Conservation (phyloP, 495 filamentous ascomycete genomes). For the Peziza echinospora region DNA sequence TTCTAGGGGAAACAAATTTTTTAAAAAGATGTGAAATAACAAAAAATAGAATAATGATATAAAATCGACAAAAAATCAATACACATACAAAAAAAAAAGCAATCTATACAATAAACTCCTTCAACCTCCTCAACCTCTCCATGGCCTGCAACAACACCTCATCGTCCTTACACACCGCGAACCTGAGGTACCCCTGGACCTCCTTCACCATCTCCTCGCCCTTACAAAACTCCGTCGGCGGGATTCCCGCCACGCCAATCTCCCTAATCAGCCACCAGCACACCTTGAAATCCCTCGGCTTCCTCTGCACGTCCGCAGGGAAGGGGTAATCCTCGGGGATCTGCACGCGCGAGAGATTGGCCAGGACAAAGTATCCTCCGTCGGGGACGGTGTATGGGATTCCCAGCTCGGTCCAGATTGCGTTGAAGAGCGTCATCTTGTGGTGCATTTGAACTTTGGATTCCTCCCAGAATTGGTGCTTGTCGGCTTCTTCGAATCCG, state of each 20-base stretch:
- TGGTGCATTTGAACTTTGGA: conserved; percentile 63
- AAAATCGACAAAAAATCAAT: no score
- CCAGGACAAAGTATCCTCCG: conserved; percentile 90
- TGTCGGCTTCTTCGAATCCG: conserved; percentile 77
- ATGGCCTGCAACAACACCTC: conserved; percentile 74
- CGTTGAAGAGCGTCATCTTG: conserved; percentile 76
- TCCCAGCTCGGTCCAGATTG: conserved; percentile 69
- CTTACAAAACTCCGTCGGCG: conserved; percentile 93
- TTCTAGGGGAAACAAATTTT: no score
- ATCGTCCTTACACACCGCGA: conserved; percentile 94
- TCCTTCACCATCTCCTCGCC: conserved; percentile 60
- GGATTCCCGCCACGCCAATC: conserved; percentile 85
- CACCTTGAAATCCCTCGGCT: conserved; percentile 82
- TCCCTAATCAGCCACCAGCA: conserved; percentile 93
- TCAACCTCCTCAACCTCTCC: conserved; percentile 66
- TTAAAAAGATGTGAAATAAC: no score
- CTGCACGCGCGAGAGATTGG: conserved; percentile 67
- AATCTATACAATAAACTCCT: conserved; percentile 15
- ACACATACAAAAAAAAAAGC: no score
- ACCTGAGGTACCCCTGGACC: conserved; percentile 79
- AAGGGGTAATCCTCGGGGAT: conserved; percentile 66
- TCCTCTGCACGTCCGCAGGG: conserved; percentile 62
- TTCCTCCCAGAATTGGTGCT: conserved; percentile 70
- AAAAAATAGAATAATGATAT: no score
- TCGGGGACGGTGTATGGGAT: conserved; percentile 63